These are phyloP conservation scores for Proliferodiscus dingleyae DNA, from an alignment of 2,329 filamentous ascomycete species.

Conservation along the genomic window DNA sequence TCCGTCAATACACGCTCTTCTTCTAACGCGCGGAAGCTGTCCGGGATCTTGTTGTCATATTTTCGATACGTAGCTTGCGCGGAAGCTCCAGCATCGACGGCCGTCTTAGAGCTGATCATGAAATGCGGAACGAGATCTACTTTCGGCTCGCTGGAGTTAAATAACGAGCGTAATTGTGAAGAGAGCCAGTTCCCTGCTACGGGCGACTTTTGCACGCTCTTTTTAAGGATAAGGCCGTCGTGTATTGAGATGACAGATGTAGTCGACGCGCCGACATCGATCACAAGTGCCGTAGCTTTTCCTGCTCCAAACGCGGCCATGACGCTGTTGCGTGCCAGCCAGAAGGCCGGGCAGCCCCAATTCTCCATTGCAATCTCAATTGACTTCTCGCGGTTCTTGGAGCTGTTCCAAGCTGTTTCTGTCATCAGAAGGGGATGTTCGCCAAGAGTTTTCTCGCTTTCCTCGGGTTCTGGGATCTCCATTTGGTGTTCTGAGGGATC, in stretches of 20 bases:
- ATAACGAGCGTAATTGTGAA: conserved; percentile 77
- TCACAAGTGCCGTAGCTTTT: conserved; percentile 86
- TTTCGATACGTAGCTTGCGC: conserved; percentile 70
- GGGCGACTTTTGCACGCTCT: conserved; percentile 79
- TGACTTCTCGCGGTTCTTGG: conserved; percentile 85
- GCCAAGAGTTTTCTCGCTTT: conserved; percentile 70
- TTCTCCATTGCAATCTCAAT: conserved; percentile 97
- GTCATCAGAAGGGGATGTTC: conserved; percentile 92
- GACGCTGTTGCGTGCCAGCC: conserved; percentile 83
- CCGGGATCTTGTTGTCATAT: conserved; percentile 56
- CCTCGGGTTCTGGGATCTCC: conserved; percentile 52
- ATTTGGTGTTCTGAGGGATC: conserved; percentile 46
- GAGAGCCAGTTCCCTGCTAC: conserved; percentile 88
- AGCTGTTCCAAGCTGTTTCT: conserved; percentile 86
- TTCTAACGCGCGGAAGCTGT: conserved; percentile 76
- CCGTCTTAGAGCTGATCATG: conserved; percentile 79
- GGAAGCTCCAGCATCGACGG: conserved; percentile 80
- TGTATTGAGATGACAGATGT: conserved; percentile 87
- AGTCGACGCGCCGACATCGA: conserved; percentile 86
- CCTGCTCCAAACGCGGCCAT: conserved; percentile 88
- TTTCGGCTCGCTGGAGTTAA: conserved; percentile 63
- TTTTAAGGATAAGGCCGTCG: conserved; percentile 90
- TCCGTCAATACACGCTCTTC: conserved; percentile 91
- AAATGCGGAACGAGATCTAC: conserved; percentile 79
- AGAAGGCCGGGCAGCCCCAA: conserved; percentile 94